Base-by-base conservation (phyloP, 1,284 basidiomycete species). In the Volvariella volvacea region DNA sequence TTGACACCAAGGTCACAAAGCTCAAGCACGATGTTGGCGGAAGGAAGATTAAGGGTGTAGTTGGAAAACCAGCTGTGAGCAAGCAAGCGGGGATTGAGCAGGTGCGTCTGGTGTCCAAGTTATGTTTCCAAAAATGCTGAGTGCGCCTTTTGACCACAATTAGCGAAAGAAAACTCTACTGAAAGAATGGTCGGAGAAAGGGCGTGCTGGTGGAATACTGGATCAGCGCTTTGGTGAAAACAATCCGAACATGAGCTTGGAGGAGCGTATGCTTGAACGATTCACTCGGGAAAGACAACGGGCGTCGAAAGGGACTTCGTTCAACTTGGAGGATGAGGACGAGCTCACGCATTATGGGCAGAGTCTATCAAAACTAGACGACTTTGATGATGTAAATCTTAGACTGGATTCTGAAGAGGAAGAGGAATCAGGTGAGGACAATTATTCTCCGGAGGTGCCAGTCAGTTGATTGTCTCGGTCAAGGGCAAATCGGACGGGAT, bases 151-250 rank as follows among this genome's bases (percentile, higher is more conserved):
- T 40, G 44, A 42, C 9, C 28, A 9, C 32, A 44, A 22, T 43
- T 51, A 94, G 91, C 73, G 92, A 38, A 88, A 85, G 61, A 88
- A 88, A 67, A 89, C 84, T 0, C 70, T 99, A 16, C 67, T 98
- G 37, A 93, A 93, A 44, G 93, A 98, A 66, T 83, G 82, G 22
- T 79, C 92, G 43, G 77, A 85, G 51, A 80, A 75, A 56, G 80
- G 77, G 40, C 86, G 85, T 52, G 81, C 86, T 10, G 93, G 94
- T 8, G 89, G 91, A 3, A 87, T 99, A 52, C 69, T 95, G 44
- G 96, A 99, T 65, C 80, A 92, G 45, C 86, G 96, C 32, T 97
- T 99, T 56, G 96, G 96, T 67, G 96, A 99, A 76, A 86, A 89
- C 55, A 84, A 99, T 55, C 83, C 93, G 1, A 78, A 80, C 8